Evolutionary conservation across 139 green algal genomes (phyloP).

Genomic region (Chlamydomonas sphaeroides): DNA sequence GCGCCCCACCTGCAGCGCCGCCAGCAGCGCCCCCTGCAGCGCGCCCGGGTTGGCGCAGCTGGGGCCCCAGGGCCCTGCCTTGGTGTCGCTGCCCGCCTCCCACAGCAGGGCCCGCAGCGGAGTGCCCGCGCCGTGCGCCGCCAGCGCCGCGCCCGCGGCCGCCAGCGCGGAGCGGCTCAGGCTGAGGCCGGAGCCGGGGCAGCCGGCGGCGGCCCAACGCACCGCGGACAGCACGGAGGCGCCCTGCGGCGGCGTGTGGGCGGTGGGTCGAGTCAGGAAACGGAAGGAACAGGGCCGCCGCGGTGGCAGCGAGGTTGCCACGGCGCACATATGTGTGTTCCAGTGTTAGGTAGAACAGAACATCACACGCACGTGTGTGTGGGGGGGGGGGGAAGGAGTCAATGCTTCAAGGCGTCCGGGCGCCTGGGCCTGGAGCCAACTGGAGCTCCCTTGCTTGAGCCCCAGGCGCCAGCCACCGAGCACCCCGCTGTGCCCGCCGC

Average conservation of each 20-base stretch:
- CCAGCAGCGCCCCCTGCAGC: conserved; percentile 45
- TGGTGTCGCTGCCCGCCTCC: not conserved
- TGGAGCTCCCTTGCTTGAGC: too few relatives aligned
- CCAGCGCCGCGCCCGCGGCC: not conserved
- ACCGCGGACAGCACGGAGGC: conserved; percentile 40
- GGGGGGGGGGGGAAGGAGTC: too few relatives aligned
- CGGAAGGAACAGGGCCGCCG: too few relatives aligned
- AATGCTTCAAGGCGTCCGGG: too few relatives aligned
- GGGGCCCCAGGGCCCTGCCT: conserved; percentile 32
- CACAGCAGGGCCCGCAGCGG: conserved; percentile 15
- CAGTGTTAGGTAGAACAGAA: too few relatives aligned
- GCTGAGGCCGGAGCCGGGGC: not conserved
- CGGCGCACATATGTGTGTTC: too few relatives aligned
- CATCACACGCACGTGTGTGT: too few relatives aligned
- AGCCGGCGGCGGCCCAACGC: conserved; percentile 33
- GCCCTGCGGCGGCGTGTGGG: conserved; percentile 32
- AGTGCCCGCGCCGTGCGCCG: conserved; percentile 31
- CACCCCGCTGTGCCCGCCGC: too few relatives aligned
- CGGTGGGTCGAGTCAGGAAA: too few relatives aligned
- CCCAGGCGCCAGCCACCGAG: too few relatives aligned
- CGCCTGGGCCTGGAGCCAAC: too few relatives aligned
- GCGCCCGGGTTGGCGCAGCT: conserved; percentile 55
- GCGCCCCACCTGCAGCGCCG: not conserved
- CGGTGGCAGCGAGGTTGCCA: too few relatives aligned
- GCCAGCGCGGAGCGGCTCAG: not conserved